phyloP scores from a whole-genome alignment of 495 filamentous ascomycete genomes.

The Hypoxylon perforatum region DNA sequence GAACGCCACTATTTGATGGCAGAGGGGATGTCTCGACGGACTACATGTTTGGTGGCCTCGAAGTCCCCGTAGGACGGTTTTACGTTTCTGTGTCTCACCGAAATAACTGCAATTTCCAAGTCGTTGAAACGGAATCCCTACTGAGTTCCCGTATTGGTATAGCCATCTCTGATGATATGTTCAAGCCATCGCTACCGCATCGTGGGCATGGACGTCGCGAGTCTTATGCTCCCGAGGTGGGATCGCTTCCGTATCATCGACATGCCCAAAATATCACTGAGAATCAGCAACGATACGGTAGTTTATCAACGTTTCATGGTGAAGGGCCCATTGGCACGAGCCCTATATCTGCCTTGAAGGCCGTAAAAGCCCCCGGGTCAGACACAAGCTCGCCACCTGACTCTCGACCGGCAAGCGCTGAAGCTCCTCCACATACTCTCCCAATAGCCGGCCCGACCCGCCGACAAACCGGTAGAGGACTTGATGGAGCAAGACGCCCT shows the following conservation, averaged over 20 bases:
- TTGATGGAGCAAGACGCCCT: slow-evolving; percentile 64
- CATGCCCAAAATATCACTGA: slow-evolving; percentile 65
- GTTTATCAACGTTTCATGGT: slow-evolving; percentile 91
- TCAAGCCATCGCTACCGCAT: slow-evolving; percentile 74
- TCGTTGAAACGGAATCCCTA: slow-evolving; percentile 90
- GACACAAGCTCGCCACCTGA: slow-evolving; percentile 72
- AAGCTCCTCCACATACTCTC: slow-evolving; percentile 56
- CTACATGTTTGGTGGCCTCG: slow-evolving; percentile 81
- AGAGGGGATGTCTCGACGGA: slow-evolving; percentile 74
- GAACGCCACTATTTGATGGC: slow-evolving; percentile 75
- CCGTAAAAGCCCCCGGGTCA: slow-evolving; percentile 66
- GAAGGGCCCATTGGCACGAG: slow-evolving; percentile 80
- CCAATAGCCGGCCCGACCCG: slow-evolving; percentile 50
- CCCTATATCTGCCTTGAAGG: slow-evolving; percentile 85
- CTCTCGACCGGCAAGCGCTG: slow-evolving; percentile 65
- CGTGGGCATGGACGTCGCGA: slow-evolving; percentile 52
- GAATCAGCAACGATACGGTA: slow-evolving; percentile 86
- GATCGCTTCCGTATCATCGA: slow-evolving; percentile 74
- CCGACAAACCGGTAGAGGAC: slow-evolving; percentile 57
- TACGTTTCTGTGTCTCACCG: slow-evolving; percentile 84
- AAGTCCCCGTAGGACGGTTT: slow-evolving; percentile 87
- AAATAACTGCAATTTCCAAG: slow-evolving; percentile 86
- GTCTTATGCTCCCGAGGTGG: slow-evolving; percentile 65
- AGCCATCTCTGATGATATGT: slow-evolving; percentile 88
- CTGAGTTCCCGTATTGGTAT: slow-evolving; percentile 93